Base-by-base conservation (phyloP, 1,139 yeast genomes). In the Hansenula lynferdii region DNA sequence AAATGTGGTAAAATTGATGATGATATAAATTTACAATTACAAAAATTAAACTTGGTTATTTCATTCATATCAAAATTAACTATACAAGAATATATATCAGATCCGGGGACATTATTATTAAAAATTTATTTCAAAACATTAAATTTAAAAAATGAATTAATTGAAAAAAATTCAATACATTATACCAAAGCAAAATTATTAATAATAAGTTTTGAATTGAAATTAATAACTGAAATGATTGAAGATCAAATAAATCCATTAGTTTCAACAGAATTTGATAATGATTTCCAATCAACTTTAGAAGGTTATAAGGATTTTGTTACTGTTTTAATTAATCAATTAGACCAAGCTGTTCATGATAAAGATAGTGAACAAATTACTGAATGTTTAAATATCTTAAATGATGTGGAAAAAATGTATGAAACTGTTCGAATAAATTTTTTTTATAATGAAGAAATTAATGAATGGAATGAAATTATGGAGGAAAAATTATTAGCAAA, bases 391-490 rank as follows among this genome's bases (percentile, higher is more conserved):
- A 50, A 48, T 3, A 60, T 59, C 6, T 54, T 62, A 31, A 46
- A 57, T 35, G 66, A 61, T 32, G 62, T 62, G 23, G 67, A 62
- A 37, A 52, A 59, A 35, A 61, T 62, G 67, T 62, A 59, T 43
- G 61, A 58, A 34, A 51, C 62, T 4, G 55, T 61, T 40, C 51
- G 63, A 35, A 51, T 61, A 46, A 58, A 53, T 38, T 60, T 61
- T 53, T 44, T 56, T 17, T 43, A 58, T 29, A 41, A 47, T 9
- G 58, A 53, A 16, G 58, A 54, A 19, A 51, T 44, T 14, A 35
- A 41, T 33, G 45, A 51, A 19, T 51, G 52, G 41, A 56, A 52
- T 17, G 45, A 46, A 14, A n/a, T n/a, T n/a, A n/a, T n/a, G n/a
- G n/a, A n/a, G n/a, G 51, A 49, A 23, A 21, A 31, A 23, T 18